A percentile compares a stretch with the other conserved stretches of the same genome.
Evolutionary conservation across 176 grass and related monocot genomes (phyloP).

Genomic region (Raddia distichophylla): DNA sequence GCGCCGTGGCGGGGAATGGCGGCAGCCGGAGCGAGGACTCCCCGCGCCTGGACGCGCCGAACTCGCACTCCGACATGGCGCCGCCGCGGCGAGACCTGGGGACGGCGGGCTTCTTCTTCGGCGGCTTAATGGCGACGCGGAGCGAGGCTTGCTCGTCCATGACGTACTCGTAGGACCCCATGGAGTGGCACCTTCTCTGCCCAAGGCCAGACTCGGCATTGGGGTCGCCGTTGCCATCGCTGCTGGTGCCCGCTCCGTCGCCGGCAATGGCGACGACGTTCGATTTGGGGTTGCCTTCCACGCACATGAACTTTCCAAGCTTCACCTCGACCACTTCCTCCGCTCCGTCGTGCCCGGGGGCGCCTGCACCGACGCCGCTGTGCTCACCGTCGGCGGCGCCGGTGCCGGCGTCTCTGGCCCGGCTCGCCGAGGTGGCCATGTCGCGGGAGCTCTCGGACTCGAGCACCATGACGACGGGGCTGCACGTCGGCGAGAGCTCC

Average conservation of each 20-base stretch:
- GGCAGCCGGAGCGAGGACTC: conserved; percentile 48
- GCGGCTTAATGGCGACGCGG: conserved; percentile 71
- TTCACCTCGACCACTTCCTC: conserved; percentile 76
- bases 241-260: conserved; percentile 55
- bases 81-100: conserved; percentile 49
- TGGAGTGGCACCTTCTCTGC: conserved; percentile 83
- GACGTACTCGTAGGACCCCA: conserved; percentile 95
- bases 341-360: not conserved
- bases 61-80: conserved; percentile 89
- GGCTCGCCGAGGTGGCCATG: conserved; percentile 4
- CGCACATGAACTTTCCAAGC: conserved; percentile 83
- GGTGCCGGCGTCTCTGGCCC: not conserved
- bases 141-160: conserved; percentile 72
- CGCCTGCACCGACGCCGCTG: not conserved
- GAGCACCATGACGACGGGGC: conserved; percentile 66
- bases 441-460: conserved; percentile 64
- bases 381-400: not conserved
- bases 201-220: conserved; percentile 37
- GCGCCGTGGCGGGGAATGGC: not conserved
- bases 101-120: conserved; percentile 62
- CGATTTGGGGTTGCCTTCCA: conserved; percentile 38
- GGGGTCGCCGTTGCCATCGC: conserved; percentile 28
- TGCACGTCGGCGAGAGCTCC: conserved; percentile 61
- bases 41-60: conserved; percentile 53
- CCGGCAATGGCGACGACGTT: not conserved